Evolutionary conservation across 192 early-diverging fungal genomes (phyloP).

Genomic region (Umbelopsis ramanniana): DNA sequence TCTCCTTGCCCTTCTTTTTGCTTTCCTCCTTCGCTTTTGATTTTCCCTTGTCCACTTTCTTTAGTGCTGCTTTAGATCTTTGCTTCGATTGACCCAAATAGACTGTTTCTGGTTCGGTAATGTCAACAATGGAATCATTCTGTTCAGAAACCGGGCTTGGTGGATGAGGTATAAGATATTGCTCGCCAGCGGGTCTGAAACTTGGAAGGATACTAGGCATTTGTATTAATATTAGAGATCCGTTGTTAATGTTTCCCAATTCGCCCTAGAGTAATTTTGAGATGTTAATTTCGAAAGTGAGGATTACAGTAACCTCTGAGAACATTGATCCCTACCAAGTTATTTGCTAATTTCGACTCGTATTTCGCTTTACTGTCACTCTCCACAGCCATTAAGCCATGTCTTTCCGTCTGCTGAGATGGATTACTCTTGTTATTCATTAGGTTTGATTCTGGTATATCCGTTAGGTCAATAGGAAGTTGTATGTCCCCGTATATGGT

Average conservation of each 20-base stretch:
- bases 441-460: neutral
- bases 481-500: neutral
- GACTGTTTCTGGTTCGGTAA: neutral
- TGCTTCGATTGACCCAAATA: neutral
- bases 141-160: neutral
- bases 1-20: constrained; percentile 12
- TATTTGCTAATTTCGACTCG: neutral
- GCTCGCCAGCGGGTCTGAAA: neutral
- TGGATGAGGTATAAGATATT: neutral
- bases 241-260: neutral
- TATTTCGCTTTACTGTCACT: neutral
- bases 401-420: neutral
- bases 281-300: too few species aligned
- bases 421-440: neutral
- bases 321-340: neutral
- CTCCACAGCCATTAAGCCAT: neutral
- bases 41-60: neutral
- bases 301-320: neutral
- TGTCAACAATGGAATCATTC: neutral
- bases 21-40: neutral
- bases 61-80: neutral
- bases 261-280: neutral
- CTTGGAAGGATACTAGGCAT: neutral
- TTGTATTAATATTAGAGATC: neutral
- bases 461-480: neutral